phyloP scores from a whole-genome alignment of 208 protist genomes.

The Leishmania mexicana region DNA sequence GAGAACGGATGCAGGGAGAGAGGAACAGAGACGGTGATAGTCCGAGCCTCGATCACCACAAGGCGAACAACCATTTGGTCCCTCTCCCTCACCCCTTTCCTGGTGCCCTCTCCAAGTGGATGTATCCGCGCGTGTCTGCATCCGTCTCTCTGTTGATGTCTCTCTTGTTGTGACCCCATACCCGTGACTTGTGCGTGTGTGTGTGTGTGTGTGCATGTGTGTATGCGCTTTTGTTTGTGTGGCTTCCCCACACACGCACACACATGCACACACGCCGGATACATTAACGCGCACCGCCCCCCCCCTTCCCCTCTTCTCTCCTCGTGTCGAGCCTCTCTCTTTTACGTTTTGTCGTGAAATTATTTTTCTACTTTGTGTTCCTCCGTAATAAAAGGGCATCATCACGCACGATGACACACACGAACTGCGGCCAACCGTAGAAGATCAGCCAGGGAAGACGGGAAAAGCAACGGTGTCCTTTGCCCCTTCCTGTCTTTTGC shows the following conservation, averaged over 20 bases:
- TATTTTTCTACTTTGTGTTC: not conserved
- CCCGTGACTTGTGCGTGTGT: not conserved
- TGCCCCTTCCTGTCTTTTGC: not conserved
- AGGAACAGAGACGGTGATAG: not conserved
- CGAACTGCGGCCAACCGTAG: not conserved
- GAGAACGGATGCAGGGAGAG: not conserved
- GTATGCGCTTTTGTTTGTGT: not conserved
- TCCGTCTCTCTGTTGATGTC: not conserved
- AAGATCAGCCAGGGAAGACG: not conserved
- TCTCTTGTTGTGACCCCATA: not conserved
- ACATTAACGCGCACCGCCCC: not conserved
- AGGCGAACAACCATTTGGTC: not conserved
- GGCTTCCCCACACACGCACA: not conserved
- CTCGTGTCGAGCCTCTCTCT: not conserved
- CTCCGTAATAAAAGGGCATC: not conserved
- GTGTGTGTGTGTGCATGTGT: not conserved
- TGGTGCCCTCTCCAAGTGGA: constrained; percentile 11
- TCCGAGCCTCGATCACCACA: not conserved
- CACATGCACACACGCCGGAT: not conserved
- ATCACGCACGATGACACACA: not conserved
- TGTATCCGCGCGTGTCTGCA: constrained; percentile 13
- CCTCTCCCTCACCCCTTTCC: not conserved
- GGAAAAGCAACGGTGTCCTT: not conserved
- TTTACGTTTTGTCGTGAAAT: not conserved
- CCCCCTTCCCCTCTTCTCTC: not conserved